These are phyloP conservation scores for Penicillium sp. DNA, from an alignment of 2,329 filamentous ascomycete species.

Conservation along the genomic window DNA sequence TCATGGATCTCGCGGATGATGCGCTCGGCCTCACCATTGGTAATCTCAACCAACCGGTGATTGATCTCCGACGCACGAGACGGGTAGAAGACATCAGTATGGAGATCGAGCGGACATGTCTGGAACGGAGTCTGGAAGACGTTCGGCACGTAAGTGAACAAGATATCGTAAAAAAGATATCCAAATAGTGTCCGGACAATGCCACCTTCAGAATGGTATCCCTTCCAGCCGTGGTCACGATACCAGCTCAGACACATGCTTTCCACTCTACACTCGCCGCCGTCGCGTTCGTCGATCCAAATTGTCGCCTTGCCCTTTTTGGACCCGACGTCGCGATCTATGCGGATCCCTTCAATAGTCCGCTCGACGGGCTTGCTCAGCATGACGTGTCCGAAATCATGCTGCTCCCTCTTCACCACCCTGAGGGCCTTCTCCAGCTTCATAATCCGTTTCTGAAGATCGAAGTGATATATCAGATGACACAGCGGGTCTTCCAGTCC, in stretches of 20 bases:
- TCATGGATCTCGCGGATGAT: conserved; percentile 66
- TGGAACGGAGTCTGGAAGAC: conserved; percentile 96
- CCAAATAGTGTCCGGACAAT: conserved; percentile 87
- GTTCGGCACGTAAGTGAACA: conserved; percentile 90
- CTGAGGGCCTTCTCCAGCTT: conserved; percentile 84
- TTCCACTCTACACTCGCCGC: conserved; percentile 77
- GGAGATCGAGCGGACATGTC: conserved; percentile 84
- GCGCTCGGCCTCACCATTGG: conserved; percentile 67
- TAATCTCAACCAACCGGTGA: conserved; percentile 75
- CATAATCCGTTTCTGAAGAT: conserved; percentile 85
- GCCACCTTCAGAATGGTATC: conserved; percentile 87
- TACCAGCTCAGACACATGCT: conserved; percentile 90
- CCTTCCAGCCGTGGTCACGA: conserved; percentile 79
- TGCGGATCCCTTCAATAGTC: conserved; percentile 68
- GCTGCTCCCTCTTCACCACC: conserved; percentile 77
- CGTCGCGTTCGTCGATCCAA: conserved; percentile 75
- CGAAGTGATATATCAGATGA: conserved; percentile 88
- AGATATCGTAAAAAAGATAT: conserved; percentile 86
- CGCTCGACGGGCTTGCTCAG: conserved; percentile 72
- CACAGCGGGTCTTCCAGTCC: conserved; percentile 84
- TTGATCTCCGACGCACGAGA: conserved; percentile 86
- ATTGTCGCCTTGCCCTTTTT: conserved; percentile 57
- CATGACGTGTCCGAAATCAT: conserved; percentile 84
- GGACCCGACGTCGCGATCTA: conserved; percentile 55
- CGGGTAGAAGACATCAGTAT: conserved; percentile 88